Percentiles rank a stretch among this genome's conserved stretches.
These are phyloP conservation scores for Fomitopsis pulvina DNA, from an alignment of 768 basidiomycete genomes.

Conservation along the genomic window DNA sequence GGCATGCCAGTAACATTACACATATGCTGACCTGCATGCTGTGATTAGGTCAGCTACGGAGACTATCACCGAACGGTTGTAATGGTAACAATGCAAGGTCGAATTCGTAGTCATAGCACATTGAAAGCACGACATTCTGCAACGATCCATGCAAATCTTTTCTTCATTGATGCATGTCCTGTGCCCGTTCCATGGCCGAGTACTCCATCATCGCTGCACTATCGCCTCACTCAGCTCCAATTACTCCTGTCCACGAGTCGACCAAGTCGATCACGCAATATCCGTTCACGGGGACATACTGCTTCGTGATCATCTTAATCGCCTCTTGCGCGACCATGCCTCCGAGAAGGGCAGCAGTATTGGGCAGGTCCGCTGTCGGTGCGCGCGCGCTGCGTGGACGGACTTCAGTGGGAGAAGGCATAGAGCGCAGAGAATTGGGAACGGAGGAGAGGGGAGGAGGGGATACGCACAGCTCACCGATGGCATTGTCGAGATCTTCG, in stretches of 20 bases:
- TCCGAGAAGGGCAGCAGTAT: conserved; percentile 88
- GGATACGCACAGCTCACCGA: conserved; percentile 70
- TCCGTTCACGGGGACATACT: conserved; percentile 88
- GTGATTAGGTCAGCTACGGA: no score
- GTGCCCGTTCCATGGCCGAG: no score
- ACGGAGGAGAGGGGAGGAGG: neutral
- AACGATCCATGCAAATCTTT: no score
- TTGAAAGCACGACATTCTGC: no score
- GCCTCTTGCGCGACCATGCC: conserved; percentile 94
- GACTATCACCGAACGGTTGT: no score
- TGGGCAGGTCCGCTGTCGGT: conserved; percentile 83
- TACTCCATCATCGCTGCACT: no score
- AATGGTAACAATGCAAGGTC: no score
- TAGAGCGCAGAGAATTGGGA: neutral
- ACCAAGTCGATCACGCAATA: conserved; percentile 82
- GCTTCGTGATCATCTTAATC: conserved; percentile 95
- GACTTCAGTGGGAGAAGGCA: neutral
- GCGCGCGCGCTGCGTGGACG: conserved; percentile 55
- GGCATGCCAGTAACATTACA: no score
- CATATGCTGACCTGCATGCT: no score
- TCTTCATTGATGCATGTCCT: neutral
- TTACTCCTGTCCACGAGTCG: conserved; percentile 65
- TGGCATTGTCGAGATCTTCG: conserved; percentile 46
- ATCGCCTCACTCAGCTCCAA: conserved; percentile 22
- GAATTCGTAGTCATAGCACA: no score